These are phyloP conservation scores for Fraxinus velutina DNA, from an alignment of 305 asterid species.

Conservation along the genomic window DNA sequence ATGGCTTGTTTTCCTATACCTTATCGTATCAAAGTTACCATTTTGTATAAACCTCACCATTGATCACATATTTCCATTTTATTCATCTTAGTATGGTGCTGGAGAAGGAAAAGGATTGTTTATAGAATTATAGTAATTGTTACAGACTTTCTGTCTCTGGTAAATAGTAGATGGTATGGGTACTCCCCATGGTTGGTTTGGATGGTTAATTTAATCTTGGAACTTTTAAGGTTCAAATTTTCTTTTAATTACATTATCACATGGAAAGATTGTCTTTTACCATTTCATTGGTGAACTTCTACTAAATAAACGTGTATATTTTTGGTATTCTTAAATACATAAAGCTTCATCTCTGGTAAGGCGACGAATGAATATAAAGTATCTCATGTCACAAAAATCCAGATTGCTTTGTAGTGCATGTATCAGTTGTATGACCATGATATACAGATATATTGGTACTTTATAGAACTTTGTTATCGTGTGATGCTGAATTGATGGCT, in stretches of 20 bases:
- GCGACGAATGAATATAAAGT: neutral
- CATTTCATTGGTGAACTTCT: neutral
- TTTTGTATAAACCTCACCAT: neutral
- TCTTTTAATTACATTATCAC: neutral
- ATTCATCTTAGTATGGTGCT: neutral
- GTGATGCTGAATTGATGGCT: neutral
- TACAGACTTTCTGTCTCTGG: neutral
- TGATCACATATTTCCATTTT: neutral
- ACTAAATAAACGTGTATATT: neutral
- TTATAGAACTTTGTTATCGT: neutral
- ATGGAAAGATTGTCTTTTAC: neutral
- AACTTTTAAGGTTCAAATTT: neutral
- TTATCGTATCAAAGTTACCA: neutral
- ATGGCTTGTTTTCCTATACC: neutral
- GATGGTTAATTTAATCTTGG: neutral
- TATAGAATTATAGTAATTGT: neutral
- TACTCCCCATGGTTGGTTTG: neutral
- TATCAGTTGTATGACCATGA: neutral
- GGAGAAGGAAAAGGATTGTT: neutral
- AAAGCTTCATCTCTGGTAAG: neutral
- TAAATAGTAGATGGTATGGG: neutral
- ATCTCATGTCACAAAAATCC: neutral
- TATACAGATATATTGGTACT: neutral
- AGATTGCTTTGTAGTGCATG: neutral
- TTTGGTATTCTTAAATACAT: neutral